phyloP scores from a whole-genome alignment of 352 stramenopile species.

The Phytophthora sojae region DNA sequence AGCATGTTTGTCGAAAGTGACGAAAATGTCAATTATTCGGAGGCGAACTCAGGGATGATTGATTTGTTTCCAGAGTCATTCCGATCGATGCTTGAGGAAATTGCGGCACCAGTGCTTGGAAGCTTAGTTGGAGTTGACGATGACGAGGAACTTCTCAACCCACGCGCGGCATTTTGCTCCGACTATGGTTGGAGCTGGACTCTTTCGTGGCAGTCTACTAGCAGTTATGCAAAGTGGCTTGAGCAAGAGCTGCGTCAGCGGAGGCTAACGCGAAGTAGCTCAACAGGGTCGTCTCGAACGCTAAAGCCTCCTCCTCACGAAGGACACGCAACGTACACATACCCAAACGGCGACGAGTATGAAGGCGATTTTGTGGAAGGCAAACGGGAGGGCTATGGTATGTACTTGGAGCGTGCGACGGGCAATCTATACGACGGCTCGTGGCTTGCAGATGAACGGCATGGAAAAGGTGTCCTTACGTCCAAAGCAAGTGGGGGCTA shows the following conservation, averaged over 20 bases:
- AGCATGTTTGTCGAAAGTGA: slow-evolving; percentile 21
- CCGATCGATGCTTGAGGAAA: slow-evolving; percentile 58
- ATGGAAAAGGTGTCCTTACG: slow-evolving; percentile 78
- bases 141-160: slow-evolving; percentile 39
- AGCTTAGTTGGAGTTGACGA: slow-evolving; percentile 24
- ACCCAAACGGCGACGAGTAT: slow-evolving; percentile 83
- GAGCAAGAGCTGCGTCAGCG: slow-evolving; percentile 22
- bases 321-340: slow-evolving; percentile 58
- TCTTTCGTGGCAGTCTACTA: slow-evolving; percentile 70
- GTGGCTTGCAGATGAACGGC: slow-evolving; percentile 68
- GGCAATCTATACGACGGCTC: slow-evolving; percentile 83
- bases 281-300: slow-evolving; percentile 39
- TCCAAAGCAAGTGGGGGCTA: slow-evolving; percentile 58
- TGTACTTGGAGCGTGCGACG: slow-evolving; percentile 80
- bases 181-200: slow-evolving; percentile 72
- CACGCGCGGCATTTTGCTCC: slow-evolving; percentile 47
- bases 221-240: slow-evolving; percentile 68
- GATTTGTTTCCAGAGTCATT: slow-evolving; percentile 58
- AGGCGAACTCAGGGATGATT: slow-evolving; percentile 6
- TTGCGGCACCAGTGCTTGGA: slow-evolving; percentile 55
- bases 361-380: slow-evolving; percentile 72
- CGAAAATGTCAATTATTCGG: neutral
- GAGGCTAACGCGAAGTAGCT: slow-evolving; percentile 15
- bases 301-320: slow-evolving; percentile 45
- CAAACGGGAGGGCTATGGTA: slow-evolving; percentile 74